phyloP scores from a whole-genome alignment of 768 basidiomycete species.

The Leccinum subgranulosum region DNA sequence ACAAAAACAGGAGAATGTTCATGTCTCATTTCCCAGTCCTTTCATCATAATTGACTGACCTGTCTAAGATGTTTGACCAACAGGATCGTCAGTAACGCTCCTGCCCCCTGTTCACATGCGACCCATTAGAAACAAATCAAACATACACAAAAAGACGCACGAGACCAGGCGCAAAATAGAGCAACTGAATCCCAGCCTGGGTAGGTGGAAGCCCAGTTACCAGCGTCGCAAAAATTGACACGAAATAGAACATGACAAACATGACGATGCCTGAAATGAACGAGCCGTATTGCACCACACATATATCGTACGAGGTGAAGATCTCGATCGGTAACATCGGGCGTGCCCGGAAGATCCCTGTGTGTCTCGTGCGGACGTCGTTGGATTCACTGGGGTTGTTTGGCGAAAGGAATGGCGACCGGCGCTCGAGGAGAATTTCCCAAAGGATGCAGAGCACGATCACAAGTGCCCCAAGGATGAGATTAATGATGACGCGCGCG shows the following conservation, averaged over 20 bases:
- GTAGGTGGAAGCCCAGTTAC: constrained; percentile 40
- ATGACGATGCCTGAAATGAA: constrained; percentile 46
- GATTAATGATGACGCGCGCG: constrained; percentile 44
- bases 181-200: constrained; percentile 43
- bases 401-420: neutral
- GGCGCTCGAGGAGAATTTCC: constrained; percentile 40
- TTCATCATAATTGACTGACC: constrained; percentile 19
- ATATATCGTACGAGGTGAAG: constrained; percentile 42
- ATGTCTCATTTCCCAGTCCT: neutral
- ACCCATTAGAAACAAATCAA: neutral
- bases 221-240: constrained; percentile 49
- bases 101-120: constrained; percentile 33
- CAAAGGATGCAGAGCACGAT: constrained; percentile 40
- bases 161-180: constrained; percentile 51
- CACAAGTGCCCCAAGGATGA: constrained; percentile 43
- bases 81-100: constrained; percentile 33
- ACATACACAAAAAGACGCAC: constrained; percentile 24
- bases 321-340: constrained; percentile 48
- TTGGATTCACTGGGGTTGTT: neutral
- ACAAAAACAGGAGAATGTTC: neutral
- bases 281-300: constrained; percentile 35
- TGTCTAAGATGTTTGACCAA: constrained; percentile 37
- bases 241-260: constrained; percentile 53
- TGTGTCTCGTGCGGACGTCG: constrained; percentile 1
- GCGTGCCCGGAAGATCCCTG: constrained; percentile 27